Percentiles rank a stretch among this genome's conserved stretches.
phyloP scores from a whole-genome alignment of 352 stramenopile species.

The Phytophthora boehmeriae region DNA sequence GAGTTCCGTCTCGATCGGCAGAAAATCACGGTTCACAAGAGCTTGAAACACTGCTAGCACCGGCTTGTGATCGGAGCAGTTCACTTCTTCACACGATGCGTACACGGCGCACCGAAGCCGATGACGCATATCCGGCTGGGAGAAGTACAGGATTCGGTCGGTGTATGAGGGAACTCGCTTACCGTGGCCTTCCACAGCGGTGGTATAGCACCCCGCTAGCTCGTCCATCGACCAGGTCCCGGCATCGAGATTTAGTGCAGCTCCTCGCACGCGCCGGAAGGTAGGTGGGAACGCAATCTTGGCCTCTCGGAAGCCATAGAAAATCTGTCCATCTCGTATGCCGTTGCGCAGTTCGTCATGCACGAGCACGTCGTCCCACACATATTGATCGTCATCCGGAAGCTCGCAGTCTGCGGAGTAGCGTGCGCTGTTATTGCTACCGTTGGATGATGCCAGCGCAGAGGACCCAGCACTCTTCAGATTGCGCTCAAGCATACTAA shows the following conservation, averaged over 20 bases:
- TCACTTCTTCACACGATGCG: slow-evolving; percentile 73
- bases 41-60: slow-evolving; percentile 77
- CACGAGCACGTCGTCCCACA: slow-evolving; percentile 67
- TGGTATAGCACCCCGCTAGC: slow-evolving; percentile 59
- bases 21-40: slow-evolving; percentile 59
- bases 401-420: slow-evolving; percentile 44
- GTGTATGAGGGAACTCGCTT: slow-evolving; percentile 89
- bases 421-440: slow-evolving; percentile 31
- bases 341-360: slow-evolving; percentile 78
- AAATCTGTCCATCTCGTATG: slow-evolving; percentile 61
- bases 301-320: slow-evolving; percentile 79
- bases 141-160: slow-evolving; percentile 89
- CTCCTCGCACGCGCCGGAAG: slow-evolving; percentile 67
- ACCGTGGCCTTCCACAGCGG: slow-evolving; percentile 52
- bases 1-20: slow-evolving; percentile 55
- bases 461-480: slow-evolving; percentile 29
- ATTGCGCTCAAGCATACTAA: slow-evolving; percentile 47
- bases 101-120: slow-evolving; percentile 74
- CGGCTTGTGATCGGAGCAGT: slow-evolving; percentile 85
- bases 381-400: slow-evolving; percentile 45
- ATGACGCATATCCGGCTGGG: slow-evolving; percentile 66
- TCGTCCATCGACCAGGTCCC: slow-evolving; percentile 28
- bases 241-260: slow-evolving; percentile 32
- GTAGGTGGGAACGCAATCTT: slow-evolving; percentile 82
- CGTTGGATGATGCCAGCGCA: slow-evolving; percentile 31